Base-by-base conservation (phyloP, 805 yeast genomes). In the Spencermartinsiella europaea region DNA sequence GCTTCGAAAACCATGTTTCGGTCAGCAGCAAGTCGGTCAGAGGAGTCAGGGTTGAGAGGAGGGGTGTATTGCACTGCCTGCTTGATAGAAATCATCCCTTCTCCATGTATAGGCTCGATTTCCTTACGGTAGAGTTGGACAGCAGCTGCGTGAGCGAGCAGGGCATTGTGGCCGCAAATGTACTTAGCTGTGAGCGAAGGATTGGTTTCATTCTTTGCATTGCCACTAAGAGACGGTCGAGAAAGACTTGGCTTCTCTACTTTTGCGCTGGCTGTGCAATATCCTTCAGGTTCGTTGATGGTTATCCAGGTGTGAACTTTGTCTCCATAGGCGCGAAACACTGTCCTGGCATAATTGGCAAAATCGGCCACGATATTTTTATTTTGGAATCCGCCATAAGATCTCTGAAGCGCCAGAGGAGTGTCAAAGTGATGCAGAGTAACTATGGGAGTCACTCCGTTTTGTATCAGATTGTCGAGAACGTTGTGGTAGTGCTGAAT, bases 381-480 rank as follows among this genome's bases (percentile, higher is more conserved):
- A 42, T 57, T 50, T 20, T 48, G 55, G 48, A 58, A 60, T 1
- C 69, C 70, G 19, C 57, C 61, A 39, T 63, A 53, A 36, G 42
- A 31, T 5, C 42, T 38, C 41, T 61, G 58, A 8, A 55, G 56
- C 33, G 53, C 52, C 37, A 52, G 57, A 4, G 71, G 71, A 5
- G 63, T 46, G 49, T 66, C 71, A 54, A 64, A 66, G 50, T 66
- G 71, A 38, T 58, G 59, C 44, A 66, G 58, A 1, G 71, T 66
- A 20, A 59, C 62, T 17, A 66, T 54, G 8, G 70, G 71, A 51
- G 46, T 42, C 17, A 57, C 54, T 2, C 55, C 59, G 19, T 48
- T 38, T 7, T 38, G 60, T 35, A 55, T 54, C 40, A 63, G 54
- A 48, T 60, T 61, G 42, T 62, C 57, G 34, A 65, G 46, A 17